Percentiles rank a stretch among this genome's conserved stretches.
Conservation (phyloP, 2,329 filamentous ascomycete genomes). For the Talaromyces sp. region DNA sequence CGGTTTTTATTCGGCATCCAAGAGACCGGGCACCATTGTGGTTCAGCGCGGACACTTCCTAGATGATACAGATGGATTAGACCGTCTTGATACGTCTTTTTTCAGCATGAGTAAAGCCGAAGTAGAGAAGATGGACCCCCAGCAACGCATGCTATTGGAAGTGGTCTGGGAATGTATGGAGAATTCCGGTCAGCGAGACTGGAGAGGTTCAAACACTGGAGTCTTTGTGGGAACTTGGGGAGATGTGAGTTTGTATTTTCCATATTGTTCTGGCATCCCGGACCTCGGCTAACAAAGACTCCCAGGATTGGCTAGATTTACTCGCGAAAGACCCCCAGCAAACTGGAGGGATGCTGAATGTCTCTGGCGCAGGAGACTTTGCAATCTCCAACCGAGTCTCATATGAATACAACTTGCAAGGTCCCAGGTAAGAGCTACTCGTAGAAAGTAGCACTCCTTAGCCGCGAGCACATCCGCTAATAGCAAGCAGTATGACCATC, state of each 20-base stretch:
- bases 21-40: background rate
- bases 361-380: background rate
- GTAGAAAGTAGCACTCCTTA: conserved; percentile 35
- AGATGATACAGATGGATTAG: background rate
- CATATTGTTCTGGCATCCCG: background rate
- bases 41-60: background rate
- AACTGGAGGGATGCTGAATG: background rate
- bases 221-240: background rate
- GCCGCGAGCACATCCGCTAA: conserved; percentile 35
- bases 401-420: conserved; percentile 25
- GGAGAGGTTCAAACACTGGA: conserved; percentile 20
- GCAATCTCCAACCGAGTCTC: conserved; percentile 19
- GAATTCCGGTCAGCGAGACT: conserved; percentile 19
- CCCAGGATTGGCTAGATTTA: background rate
- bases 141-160: conserved; percentile 29
- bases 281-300: background rate
- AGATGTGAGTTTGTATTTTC: background rate
- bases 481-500: conserved; percentile 23
- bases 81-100: background rate
- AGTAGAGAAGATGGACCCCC: conserved; percentile 8
- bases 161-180: conserved; percentile 19
- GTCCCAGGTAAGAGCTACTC: conserved; percentile 37
- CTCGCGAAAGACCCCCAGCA: background rate
- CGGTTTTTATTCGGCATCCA: background rate
- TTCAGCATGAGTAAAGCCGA: background rate